phyloP scores from a whole-genome alignment of 331 rosid genomes.

The Prunus yedoensis region DNA sequence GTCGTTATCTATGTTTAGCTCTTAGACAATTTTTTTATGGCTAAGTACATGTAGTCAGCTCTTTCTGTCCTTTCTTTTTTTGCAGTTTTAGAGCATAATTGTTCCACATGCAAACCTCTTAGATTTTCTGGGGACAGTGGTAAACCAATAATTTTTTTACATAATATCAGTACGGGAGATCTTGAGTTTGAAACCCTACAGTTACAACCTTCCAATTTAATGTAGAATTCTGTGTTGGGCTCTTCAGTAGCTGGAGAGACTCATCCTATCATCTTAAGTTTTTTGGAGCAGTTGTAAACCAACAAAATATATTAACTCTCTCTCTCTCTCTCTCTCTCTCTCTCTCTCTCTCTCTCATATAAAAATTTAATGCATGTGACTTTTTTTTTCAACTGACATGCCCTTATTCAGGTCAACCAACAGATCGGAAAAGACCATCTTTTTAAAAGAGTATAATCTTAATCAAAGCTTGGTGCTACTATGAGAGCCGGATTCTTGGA shows the following conservation, averaged over 20 bases:
- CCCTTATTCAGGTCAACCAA: conserved; percentile 55
- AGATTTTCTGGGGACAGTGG: neutral
- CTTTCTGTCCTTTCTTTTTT: neutral
- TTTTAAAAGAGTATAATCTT: conserved; percentile 77
- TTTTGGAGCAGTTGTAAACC: neutral
- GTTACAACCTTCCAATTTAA: neutral
- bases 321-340: neutral
- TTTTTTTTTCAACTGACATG: neutral
- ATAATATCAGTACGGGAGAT: neutral
- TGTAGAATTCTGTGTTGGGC: neutral
- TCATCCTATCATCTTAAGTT: neutral
- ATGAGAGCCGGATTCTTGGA: conserved; percentile 90
- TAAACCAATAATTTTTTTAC: neutral
- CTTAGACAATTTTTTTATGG: neutral
- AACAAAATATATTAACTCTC: neutral
- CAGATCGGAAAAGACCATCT: conserved; percentile 75
- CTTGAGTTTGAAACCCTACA: neutral
- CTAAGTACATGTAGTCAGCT: neutral
- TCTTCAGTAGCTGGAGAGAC: neutral
- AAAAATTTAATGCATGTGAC: neutral
- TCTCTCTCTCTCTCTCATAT: neutral
- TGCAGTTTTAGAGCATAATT: neutral
- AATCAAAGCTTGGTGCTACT: conserved; percentile 93
- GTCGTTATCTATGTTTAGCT: neutral
- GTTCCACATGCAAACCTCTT: neutral